Evolutionary conservation across 176 grass and related monocot genomes (phyloP), one percentile per base, ranked within the genome.

Genomic region (Tillandsia fasciculata): DNA sequence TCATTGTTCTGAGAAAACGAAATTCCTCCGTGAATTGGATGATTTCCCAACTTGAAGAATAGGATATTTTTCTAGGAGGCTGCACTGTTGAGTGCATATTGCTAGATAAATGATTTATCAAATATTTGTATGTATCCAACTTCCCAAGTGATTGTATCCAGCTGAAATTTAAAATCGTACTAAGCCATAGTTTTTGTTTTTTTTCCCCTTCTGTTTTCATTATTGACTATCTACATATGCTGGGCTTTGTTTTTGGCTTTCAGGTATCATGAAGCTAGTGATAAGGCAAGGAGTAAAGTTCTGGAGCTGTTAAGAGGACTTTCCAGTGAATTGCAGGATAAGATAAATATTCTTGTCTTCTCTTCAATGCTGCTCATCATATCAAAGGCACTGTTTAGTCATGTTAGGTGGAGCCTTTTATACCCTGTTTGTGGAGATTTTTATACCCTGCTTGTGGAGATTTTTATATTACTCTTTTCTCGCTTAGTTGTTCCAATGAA

Each of bases 181-280:
- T 42, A 63, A 63, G 9, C n/a, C 20, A 14, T 58, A 26, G 47
- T 23, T 75, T n/a, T 22, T 52, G 27, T 66, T 42, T 33, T 53
- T 66, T 15, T 4, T 13, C 12, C 3, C 29, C 33, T 42, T 65
- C 53, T 2, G 9, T 67, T 64, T 26, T 56, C 26, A 54, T 67
- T 7, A 48, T n/a, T 26, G 14, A 48, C 65, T 57, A 2, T 59
- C 23, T 24, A 22, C 2, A 6, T 12, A 15, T 28, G 11, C 27
- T 70, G 64, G 10, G 48, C 72, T 11, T 29, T 87, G 73, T 53
- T 85, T 1, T 76, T 71, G 78, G 51, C 68, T 77, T 80, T 48
- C 75, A 96, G 92, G 78, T 96, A 96, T 75, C 86, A 96, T 76
- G 88, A 92, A 80, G 83, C 92, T 72, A 82, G 88, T 85, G 88